These are phyloP conservation scores for Cyclocybe aegerita DNA, from an alignment of 768 basidiomycete genomes.

Conservation along the genomic window DNA sequence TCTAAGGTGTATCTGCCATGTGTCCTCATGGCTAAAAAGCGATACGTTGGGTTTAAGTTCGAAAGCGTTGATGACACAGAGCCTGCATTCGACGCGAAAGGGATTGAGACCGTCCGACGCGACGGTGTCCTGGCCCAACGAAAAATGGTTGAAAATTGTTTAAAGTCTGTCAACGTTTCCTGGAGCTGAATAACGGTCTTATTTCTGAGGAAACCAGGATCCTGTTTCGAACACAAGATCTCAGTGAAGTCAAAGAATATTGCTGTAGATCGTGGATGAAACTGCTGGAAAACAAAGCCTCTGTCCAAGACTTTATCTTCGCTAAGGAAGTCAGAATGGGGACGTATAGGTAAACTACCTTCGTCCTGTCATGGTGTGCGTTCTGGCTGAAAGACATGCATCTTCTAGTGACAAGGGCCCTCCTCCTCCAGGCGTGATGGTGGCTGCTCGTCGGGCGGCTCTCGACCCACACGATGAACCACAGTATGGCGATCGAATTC, in stretches of 20 bases:
- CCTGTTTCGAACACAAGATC: constrained; percentile 85
- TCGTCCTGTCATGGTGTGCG: background rate
- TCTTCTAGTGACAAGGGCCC: constrained; percentile 68
- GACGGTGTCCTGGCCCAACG: constrained; percentile 89
- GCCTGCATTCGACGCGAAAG: constrained; percentile 92
- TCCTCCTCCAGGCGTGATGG: constrained; percentile 90
- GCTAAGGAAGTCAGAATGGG: constrained; percentile 94
- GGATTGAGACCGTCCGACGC: constrained; percentile 93
- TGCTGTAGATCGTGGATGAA: constrained; percentile 84
- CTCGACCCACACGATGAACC: constrained; percentile 80
- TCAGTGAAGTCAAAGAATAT: constrained; percentile 87
- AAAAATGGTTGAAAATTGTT: constrained; percentile 87
- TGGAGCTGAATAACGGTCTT: background rate
- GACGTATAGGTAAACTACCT: constrained; percentile 71
- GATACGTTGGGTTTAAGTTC: constrained; percentile 97
- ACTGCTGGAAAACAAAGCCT: constrained; percentile 75
- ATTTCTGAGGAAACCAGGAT: constrained; percentile 48
- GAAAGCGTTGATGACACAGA: constrained; percentile 78
- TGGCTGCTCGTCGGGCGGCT: constrained; percentile 75
- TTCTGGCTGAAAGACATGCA: too few relatives aligned
- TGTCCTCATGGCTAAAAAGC: constrained; percentile 96
- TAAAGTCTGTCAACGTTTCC: constrained; percentile 62
- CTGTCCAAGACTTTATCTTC: constrained; percentile 92
- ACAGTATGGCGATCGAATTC: constrained; percentile 92
- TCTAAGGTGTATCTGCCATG: constrained; percentile 91